A percentile compares a stretch with the other conserved stretches of the same genome.
Evolutionary conservation across 2,329 filamentous ascomycete species (phyloP).

Genomic region (Talaromyces rugulosus): DNA sequence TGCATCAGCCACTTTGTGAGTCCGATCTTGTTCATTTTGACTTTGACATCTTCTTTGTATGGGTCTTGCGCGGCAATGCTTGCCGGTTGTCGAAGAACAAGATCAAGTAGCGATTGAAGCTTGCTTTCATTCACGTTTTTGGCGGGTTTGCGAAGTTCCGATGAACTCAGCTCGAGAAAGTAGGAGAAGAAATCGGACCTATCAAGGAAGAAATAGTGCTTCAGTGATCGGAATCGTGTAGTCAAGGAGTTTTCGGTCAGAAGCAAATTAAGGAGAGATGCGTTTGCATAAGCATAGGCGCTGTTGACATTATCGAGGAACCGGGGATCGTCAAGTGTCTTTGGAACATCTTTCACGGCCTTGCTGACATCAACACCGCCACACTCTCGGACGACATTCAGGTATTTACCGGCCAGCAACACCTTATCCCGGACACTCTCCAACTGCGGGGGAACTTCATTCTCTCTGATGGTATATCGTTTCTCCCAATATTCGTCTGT

Average conservation of each 20-base stretch:
- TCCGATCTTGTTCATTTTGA: slow-evolving; percentile 92
- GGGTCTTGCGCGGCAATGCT: slow-evolving; percentile 91
- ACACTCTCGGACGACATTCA: slow-evolving; percentile 96
- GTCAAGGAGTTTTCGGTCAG: slow-evolving; percentile 90
- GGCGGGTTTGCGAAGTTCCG: slow-evolving; percentile 85
- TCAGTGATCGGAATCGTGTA: slow-evolving; percentile 79
- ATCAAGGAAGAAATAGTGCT: slow-evolving; percentile 99
- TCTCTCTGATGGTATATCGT: slow-evolving; percentile 87
- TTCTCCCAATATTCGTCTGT: slow-evolving; percentile 99
- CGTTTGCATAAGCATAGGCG: slow-evolving; percentile 93
- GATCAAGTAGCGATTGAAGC: slow-evolving; percentile 89
- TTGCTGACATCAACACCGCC: slow-evolving; percentile 93
- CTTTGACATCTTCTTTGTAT: slow-evolving; percentile 97
- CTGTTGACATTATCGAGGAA: slow-evolving; percentile 95
- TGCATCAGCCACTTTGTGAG: slow-evolving; percentile 92
- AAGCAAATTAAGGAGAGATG: slow-evolving; percentile 83
- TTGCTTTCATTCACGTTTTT: slow-evolving; percentile 88
- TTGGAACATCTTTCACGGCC: slow-evolving; percentile 80
- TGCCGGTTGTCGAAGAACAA: slow-evolving; percentile 92
- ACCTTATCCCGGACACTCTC: slow-evolving; percentile 91
- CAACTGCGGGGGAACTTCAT: slow-evolving; percentile 86
- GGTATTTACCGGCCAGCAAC: slow-evolving; percentile 89
- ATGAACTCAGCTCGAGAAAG: slow-evolving; percentile 86
- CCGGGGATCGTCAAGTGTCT: slow-evolving; percentile 82
- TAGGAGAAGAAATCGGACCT: slow-evolving; percentile 98